Evolutionary conservation across 805 yeast genomes (phyloP).

Genomic region (Allodekkera sacchari): DNA sequence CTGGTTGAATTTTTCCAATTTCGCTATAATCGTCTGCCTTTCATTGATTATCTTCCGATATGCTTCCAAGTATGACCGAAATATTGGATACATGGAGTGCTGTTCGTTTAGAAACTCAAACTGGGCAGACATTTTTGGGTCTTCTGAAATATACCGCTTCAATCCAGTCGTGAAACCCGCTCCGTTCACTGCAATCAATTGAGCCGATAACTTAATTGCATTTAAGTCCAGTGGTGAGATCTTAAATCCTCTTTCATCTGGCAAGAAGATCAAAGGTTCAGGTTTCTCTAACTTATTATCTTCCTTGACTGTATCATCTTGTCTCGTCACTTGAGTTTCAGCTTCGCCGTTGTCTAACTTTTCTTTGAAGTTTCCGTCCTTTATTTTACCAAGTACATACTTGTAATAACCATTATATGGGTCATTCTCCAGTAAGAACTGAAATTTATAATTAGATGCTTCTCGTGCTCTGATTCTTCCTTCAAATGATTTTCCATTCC

Average conservation of each 20-base stretch:
- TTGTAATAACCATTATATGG: slow-evolving; percentile 52
- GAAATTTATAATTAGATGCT: slow-evolving; percentile 43
- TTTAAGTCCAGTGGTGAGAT: slow-evolving; percentile 60
- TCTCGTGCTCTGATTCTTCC: slow-evolving; percentile 41
- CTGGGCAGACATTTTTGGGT: slow-evolving; percentile 35
- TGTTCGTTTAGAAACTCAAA: slow-evolving; percentile 55
- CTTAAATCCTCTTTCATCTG: slow-evolving; percentile 21
- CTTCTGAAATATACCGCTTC: slow-evolving; percentile 14
- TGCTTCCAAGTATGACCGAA: slow-evolving; percentile 42
- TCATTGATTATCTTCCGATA: slow-evolving; percentile 35
- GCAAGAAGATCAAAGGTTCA: slow-evolving; percentile 19
- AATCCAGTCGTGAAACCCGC: slow-evolving; percentile 33
- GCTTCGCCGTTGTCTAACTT: neutral
- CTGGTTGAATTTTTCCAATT: slow-evolving; percentile 18
- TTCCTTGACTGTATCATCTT: slow-evolving; percentile 1
- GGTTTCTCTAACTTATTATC: slow-evolving; percentile 7
- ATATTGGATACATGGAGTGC: slow-evolving; percentile 56
- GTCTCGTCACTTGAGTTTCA: neutral
- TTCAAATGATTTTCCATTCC: slow-evolving; percentile 66
- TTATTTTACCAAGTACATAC: slow-evolving; percentile 32
- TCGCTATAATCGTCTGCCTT: slow-evolving; percentile 10
- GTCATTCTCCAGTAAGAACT: slow-evolving; percentile 50
- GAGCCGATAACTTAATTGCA: slow-evolving; percentile 64
- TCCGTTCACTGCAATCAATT: slow-evolving; percentile 57
- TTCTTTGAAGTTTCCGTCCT: slow-evolving; percentile 8